A percentile compares a stretch with the other conserved stretches of the same genome.
Evolutionary conservation across 2,329 filamentous ascomycete genomes (phyloP).

Genomic region (Fusarium gaditjirri): DNA sequence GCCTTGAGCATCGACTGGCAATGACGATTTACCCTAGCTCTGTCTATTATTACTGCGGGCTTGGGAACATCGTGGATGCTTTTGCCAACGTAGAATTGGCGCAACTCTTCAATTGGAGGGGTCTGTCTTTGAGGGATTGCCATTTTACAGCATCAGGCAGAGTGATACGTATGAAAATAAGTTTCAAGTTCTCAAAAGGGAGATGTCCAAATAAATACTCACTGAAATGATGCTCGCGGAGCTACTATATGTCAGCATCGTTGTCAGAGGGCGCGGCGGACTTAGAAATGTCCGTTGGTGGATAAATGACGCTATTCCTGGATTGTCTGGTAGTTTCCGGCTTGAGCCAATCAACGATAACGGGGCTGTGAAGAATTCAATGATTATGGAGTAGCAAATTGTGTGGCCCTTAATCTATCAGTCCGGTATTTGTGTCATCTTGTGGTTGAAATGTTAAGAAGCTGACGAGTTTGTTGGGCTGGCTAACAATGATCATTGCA

Average conservation of each 20-base stretch:
- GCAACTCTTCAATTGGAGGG: conserved; percentile 24
- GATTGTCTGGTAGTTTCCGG: not conserved
- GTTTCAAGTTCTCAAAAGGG: fast-evolving
- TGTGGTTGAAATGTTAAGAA: too few relatives aligned
- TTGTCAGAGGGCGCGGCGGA: conserved; percentile 2
- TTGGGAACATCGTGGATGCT: conserved; percentile 55
- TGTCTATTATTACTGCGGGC: conserved; percentile 67
- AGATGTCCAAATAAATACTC: fast-evolving
- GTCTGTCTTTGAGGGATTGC: conserved; percentile 32
- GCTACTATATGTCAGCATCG: not conserved
- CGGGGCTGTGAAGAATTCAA: not conserved
- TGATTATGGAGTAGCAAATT: too few relatives aligned
- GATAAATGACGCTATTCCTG: not conserved
- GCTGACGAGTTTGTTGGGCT: too few relatives aligned
- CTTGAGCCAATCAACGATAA: not conserved
- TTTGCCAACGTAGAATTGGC: conserved; percentile 44
- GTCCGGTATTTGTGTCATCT: too few relatives aligned
- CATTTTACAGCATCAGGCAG: conserved; percentile 6
- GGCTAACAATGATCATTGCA: too few relatives aligned
- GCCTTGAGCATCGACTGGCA: conserved; percentile 67
- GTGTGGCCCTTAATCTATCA: too few relatives aligned
- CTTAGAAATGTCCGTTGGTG: not conserved
- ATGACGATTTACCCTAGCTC: conserved; percentile 62
- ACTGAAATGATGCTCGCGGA: fast-evolving
- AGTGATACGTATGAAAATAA: fast-evolving